phyloP scores from a whole-genome alignment of 305 asterid species.

The Rubia tinctorum region DNA sequence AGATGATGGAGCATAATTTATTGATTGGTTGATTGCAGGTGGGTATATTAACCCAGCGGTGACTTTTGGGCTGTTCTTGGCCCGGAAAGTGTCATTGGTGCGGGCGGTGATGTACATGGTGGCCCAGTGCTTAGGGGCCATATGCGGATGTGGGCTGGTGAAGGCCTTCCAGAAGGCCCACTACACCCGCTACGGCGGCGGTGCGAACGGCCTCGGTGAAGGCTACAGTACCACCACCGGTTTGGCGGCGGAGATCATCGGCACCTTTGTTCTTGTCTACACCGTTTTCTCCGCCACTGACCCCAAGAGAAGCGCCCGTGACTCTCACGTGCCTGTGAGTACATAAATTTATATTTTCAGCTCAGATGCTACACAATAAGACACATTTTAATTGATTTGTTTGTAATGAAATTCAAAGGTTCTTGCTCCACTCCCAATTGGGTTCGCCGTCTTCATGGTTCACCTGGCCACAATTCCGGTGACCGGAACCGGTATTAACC shows the following conservation, averaged over 20 bases:
- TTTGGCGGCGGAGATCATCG: constrained; percentile 63
- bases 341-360: neutral
- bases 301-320: constrained; percentile 66
- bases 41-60: too few relatives aligned
- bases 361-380: too few relatives aligned
- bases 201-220: constrained; percentile 41
- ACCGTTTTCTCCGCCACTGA: constrained; percentile 76
- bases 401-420: constrained; percentile 30
- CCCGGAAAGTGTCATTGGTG: constrained; percentile 52
- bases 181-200: constrained; percentile 45
- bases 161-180: constrained; percentile 50
- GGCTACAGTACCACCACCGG: constrained; percentile 60
- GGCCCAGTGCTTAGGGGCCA: constrained; percentile 73
- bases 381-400: neutral
- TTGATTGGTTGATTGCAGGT: constrained; percentile 30
- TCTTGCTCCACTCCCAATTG: constrained; percentile 74
- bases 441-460: constrained; percentile 77
- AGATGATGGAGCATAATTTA: too few relatives aligned
- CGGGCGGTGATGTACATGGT: constrained; percentile 56
- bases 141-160: constrained; percentile 51
- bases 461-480: constrained; percentile 74
- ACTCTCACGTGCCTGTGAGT: constrained; percentile 72
- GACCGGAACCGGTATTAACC: too few relatives aligned
- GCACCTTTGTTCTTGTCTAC: too few relatives aligned
- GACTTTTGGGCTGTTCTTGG: constrained; percentile 57